Evolutionary conservation across 176 grass and related monocot species (phyloP), one percentile per base, ranked within the genome.

Genomic region (Bothriochloa decipiens): DNA sequence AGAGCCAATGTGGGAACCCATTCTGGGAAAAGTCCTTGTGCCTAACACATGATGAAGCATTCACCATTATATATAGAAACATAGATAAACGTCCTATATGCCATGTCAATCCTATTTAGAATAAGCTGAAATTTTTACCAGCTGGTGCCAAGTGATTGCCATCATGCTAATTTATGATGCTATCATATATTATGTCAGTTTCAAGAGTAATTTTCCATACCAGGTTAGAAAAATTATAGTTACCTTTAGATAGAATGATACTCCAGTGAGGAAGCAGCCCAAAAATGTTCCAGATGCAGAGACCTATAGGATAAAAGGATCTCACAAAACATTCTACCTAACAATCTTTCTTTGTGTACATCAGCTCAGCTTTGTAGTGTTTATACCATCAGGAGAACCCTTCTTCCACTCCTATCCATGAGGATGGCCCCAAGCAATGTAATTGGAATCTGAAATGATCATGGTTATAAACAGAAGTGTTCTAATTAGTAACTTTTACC

Each of bases 221-320:
- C 49, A 11, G 13, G 25, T 66, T 47, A 68, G 53, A 4, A 45
- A 43, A 26, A 81, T 78, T 65, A 77, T 45, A 78, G 15, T 85
- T 86, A 90, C 93, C 93, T 95, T 91, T 32, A 95, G 72, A 75
- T 84, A 91, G 82, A 95, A 95, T 39, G 93, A 95, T 85, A 91
- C 43, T 60, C 88, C 93, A 1, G 90, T 89, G 26, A 91, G 22
- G 78, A 92, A 91, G 78, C 85, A 90, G 23, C 94, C 94, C 70
- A 91, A 71, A 33, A 91, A 93, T 80, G 91, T 89, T 67, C 91
- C 94, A 68, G 91, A 87, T 83, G 91, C 91, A 7, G 94, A 96
- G 53, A 93, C 89, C 91, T 93, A 79, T 53, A 84, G 37, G 74
- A 85, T 28, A 86, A 61, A 87, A 85, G 64, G 6, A 85, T 81